Conservation (phyloP, 257 asterid species). For the Marsdenia floribunda region DNA sequence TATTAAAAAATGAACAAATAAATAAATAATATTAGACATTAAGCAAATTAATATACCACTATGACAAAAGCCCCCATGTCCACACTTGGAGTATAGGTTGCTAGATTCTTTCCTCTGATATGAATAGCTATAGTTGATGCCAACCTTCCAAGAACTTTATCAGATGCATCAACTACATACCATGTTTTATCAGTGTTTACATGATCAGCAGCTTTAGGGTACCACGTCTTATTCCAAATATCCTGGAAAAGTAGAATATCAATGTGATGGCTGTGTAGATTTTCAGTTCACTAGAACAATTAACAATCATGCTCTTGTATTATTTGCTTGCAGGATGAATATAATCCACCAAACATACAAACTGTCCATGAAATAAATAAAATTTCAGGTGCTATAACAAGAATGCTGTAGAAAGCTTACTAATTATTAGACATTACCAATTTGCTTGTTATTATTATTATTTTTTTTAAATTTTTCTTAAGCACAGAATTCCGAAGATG, state of each 20-base stretch:
- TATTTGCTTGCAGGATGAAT: background rate
- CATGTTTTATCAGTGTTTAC: conserved; percentile 74
- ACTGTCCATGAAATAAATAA: background rate
- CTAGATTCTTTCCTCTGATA: conserved; percentile 90
- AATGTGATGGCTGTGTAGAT: conserved; percentile 7
- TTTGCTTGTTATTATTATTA: no score
- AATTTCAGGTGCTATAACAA: background rate
- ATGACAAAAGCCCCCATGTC: conserved; percentile 97
- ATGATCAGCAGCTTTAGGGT: conserved; percentile 89
- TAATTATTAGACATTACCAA: background rate
- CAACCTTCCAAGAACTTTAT: conserved; percentile 84
- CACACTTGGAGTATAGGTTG: conserved; percentile 88
- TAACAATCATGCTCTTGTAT: background rate
- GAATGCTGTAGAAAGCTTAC: background rate
- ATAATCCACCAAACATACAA: background rate
- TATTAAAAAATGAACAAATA: background rate
- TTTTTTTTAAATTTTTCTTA: no score
- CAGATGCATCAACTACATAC: conserved; percentile 89
- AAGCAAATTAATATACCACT: conserved; percentile 44
- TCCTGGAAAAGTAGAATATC: conserved; percentile 45
- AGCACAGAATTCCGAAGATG: background rate
- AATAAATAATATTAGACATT: background rate
- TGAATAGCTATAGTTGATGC: conserved; percentile 86
- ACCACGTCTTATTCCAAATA: conserved; percentile 93
- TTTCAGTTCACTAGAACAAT: background rate